Conservation (phyloP, 148 eudicot species). For the Pouteria glomerata region DNA sequence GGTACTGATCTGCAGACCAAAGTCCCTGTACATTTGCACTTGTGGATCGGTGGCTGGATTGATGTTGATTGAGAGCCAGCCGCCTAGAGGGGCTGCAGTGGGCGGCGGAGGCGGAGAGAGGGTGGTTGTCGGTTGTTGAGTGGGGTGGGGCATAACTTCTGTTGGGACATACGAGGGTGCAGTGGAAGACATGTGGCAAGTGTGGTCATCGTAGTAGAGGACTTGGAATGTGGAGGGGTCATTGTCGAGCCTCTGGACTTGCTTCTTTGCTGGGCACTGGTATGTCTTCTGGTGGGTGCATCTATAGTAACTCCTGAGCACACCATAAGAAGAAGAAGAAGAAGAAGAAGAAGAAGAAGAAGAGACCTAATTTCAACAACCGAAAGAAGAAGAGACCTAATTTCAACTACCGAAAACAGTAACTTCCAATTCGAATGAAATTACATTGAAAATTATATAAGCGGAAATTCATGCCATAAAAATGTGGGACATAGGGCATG, state of each 20-base stretch:
- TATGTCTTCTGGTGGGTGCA: constrained; percentile 81
- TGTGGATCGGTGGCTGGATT: background rate
- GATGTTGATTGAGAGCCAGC: constrained; percentile 28
- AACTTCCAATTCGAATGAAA: too few species aligned
- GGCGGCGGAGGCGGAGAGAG: constrained; percentile 3
- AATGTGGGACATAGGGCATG: too few species aligned
- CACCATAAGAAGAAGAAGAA: too few species aligned
- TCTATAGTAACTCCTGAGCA: constrained; percentile 66
- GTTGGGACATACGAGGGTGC: constrained; percentile 45
- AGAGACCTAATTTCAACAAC: too few species aligned
- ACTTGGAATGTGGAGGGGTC: constrained; percentile 63
- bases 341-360: too few species aligned
- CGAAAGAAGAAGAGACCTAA: too few species aligned
- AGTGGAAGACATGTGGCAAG: constrained; percentile 66
- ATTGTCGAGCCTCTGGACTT: constrained; percentile 67
- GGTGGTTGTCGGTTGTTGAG: constrained; percentile 3
- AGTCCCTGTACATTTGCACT: background rate
- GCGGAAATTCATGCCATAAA: too few species aligned
- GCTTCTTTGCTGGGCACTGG: constrained; percentile 76
- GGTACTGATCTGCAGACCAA: background rate
- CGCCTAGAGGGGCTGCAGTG: background rate
- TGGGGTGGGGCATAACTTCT: background rate
- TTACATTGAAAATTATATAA: too few species aligned
- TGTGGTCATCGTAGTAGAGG: constrained; percentile 61
- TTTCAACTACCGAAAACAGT: too few species aligned